A percentile compares a stretch with the other conserved stretches of the same genome.
Evolutionary conservation across 108 stramenopile genomes (phyloP).

Genomic region (Discostella stelligeroides): DNA sequence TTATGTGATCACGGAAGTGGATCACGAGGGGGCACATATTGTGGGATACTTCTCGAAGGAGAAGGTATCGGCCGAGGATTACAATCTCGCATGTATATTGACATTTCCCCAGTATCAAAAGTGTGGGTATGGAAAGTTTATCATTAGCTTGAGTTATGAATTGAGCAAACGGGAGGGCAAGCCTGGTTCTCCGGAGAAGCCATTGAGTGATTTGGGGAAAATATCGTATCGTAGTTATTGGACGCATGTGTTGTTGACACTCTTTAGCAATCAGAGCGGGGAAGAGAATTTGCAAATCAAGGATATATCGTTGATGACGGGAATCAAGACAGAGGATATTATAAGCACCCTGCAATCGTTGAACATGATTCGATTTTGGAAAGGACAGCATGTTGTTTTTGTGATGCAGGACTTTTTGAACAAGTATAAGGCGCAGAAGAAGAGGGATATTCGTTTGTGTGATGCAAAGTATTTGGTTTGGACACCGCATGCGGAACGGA

Average conservation of each 20-base stretch:
- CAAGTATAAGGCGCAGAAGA: slow-evolving; percentile 76
- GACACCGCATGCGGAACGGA: slow-evolving; percentile 58
- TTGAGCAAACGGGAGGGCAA: slow-evolving; percentile 89
- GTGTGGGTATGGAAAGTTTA: slow-evolving; percentile 98
- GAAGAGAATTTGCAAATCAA: slow-evolving; percentile 76
- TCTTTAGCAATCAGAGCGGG: slow-evolving; percentile 53
- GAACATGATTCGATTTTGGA: slow-evolving; percentile 97
- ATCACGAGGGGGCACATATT: slow-evolving; percentile 89
- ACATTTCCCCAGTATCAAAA: slow-evolving; percentile 99
- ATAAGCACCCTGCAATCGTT: slow-evolving; percentile 94
- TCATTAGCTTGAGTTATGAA: slow-evolving; percentile 96
- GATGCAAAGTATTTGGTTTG: slow-evolving; percentile 66
- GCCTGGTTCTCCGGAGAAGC: slow-evolving; percentile 97
- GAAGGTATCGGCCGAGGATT: slow-evolving; percentile 90
- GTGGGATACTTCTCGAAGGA: slow-evolving; percentile 99
- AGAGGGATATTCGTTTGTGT: slow-evolving; percentile 65
- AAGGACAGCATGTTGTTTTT: slow-evolving; percentile 97
- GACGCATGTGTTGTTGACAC: slow-evolving; percentile 78
- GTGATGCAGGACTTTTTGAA: slow-evolving; percentile 78
- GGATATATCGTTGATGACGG: slow-evolving; percentile 85
- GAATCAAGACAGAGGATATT: slow-evolving; percentile 97
- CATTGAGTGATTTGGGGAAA: slow-evolving; percentile 94
- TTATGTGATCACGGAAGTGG: slow-evolving; percentile 97
- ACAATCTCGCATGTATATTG: slow-evolving; percentile 98
- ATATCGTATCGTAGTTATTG: slow-evolving; percentile 95